These are phyloP conservation scores for Circinella minor DNA, from an alignment of 371 early-diverging fungal genomes.

Conservation along the genomic window DNA sequence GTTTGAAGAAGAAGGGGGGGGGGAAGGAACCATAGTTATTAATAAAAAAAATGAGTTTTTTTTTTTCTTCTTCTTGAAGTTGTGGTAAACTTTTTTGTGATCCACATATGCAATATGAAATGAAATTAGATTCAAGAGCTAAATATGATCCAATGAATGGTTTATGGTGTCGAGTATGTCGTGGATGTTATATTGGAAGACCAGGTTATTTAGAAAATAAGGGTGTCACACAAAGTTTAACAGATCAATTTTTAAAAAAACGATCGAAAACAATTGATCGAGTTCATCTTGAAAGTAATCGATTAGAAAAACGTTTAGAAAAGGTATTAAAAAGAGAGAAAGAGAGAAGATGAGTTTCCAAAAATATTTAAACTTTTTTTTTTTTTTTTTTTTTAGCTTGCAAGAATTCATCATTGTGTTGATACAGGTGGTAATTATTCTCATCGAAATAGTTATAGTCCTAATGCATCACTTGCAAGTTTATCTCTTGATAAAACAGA, in stretches of 20 bases:
- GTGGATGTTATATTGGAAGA: conserved; percentile 62
- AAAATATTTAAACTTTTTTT: no score
- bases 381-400: conserved; percentile 33
- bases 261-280: conserved; percentile 67
- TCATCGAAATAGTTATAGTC: conserved; percentile 11
- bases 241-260: conserved; percentile 59
- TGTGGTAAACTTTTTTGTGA: conserved; percentile 81
- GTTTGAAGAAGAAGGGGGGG: no score
- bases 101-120: conserved; percentile 68
- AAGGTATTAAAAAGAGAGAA: conserved; percentile 45
- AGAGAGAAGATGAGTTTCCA: no score
- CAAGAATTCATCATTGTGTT: conserved; percentile 40
- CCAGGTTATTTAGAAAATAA: conserved; percentile 57
- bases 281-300: conserved; percentile 80
- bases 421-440: conserved; percentile 24
- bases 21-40: no score
- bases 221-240: conserved; percentile 58
- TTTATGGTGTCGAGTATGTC: conserved; percentile 79
- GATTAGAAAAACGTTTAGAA: conserved; percentile 86
- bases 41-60: no score
- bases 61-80: conserved; percentile 40
- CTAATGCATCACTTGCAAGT: conserved; percentile 28
- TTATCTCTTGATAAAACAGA: conserved; percentile 34
- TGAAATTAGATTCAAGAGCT: conserved; percentile 70
- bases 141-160: conserved; percentile 77